phyloP scores from a whole-genome alignment of 306 rosid genomes.

The Fragaria nilgerrensis region DNA sequence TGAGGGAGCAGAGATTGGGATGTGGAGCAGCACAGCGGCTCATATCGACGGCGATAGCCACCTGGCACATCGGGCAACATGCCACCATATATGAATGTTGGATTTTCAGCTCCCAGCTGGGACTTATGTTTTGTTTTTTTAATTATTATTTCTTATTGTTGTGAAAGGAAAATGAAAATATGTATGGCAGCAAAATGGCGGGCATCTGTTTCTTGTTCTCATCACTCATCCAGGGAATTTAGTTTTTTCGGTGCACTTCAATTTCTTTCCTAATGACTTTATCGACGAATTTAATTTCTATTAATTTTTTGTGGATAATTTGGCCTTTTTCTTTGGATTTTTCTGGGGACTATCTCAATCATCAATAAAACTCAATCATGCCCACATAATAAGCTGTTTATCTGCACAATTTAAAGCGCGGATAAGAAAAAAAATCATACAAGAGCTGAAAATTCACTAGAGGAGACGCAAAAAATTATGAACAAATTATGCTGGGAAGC shows the following conservation, averaged over 20 bases:
- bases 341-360: not conserved
- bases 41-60: constrained; percentile 54
- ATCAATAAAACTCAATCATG: not conserved
- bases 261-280: not conserved
- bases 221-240: not conserved
- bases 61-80: constrained; percentile 54
- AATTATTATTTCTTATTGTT: not conserved
- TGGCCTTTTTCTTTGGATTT: not conserved
- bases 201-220: constrained; percentile 6
- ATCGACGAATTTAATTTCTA: not conserved
- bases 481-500: not conserved
- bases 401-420: not conserved
- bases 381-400: not conserved
- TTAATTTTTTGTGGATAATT: not conserved
- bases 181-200: constrained; percentile 24
- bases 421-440: not conserved
- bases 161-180: constrained; percentile 26
- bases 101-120: not conserved
- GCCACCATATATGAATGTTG: constrained; percentile 41
- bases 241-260: not conserved
- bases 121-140: too few species aligned
- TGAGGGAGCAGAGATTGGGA: constrained; percentile 34
- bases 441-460: not conserved
- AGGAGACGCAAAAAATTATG: not conserved
- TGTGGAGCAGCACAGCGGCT: constrained; percentile 38